Base-by-base conservation (phyloP, 257 asterid species). In the Rhazya stricta region DNA sequence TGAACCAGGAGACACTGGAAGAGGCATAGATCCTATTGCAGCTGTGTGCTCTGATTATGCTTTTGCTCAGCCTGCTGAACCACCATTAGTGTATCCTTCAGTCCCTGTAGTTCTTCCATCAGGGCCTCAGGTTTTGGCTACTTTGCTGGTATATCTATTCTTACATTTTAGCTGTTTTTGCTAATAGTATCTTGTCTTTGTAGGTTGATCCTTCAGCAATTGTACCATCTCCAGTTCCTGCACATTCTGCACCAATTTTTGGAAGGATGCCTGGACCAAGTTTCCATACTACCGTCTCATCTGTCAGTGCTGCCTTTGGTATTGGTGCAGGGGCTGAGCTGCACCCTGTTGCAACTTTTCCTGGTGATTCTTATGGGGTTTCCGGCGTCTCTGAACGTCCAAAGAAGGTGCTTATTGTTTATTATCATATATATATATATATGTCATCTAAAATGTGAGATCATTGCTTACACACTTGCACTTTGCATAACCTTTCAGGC, bases 341-440 rank as follows among this genome's bases (percentile, higher is more conserved):
- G 79, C 91, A 88, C 79, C 84, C 93, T 30, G 63, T 88, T 56
- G 34, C 83, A 37, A 72, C 94, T 75, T 94, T 92, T 79, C 43
- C 92, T 27, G 92, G 78, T 71, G 98, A 95, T 83, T 81, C 88
- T 57, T 91, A 83, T 86, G 97, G 91, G 67, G 78, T 77, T 57
- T 45, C 91, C 16, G 34, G 78, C n/a, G 36, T 85, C 68, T 61
- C 91, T 48, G 97, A 90, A 76, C 97, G 97, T 29, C 98, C 98
- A 72, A 94, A 90, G 68, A 94, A 95, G 94, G 99, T 91, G 72
- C 71, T 80, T 54, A 69, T 34, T 10, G 6, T 73, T 36, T 12
- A 46, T 23, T 39, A 4, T 68, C 19, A 9, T 46, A 8, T 34
- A 51, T 19, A 1, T 54, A 9, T 46, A 8, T 34, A 51, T 19